Evolutionary conservation across 1,139 yeast species (phyloP), one percentile per base, ranked within the genome.

Genomic region (Saccharomyces pastorianus): DNA sequence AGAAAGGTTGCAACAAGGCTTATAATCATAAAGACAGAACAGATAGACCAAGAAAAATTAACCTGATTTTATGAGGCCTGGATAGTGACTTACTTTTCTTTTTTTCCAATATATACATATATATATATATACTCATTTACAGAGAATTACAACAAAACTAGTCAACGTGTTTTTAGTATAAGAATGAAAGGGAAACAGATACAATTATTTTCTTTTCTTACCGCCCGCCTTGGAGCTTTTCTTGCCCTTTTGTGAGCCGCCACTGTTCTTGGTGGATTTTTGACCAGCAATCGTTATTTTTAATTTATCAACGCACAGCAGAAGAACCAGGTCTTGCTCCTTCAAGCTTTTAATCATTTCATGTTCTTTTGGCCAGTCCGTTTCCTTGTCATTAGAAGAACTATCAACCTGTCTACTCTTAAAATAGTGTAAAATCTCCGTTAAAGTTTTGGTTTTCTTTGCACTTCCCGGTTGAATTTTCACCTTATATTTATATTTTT

Each of bases 361-460:
- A 56, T 83, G 78, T 62, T 85, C 95, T 34, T 73, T 75, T 20
- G 83, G 84, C 96, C 96, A 89, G 55, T 85, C 90, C 58, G 70
- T 59, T 54, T 78, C 81, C 27, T 76, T 71, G 60, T 86, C 93
- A 17, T 70, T 65, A 44, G 72, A 71, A 9, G 73, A 64, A 2
- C 72, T 58, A 60, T 85, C 93, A 26, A 80, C 66, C 57, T 83
- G 81, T 55, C 89, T 75, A 38, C 73, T 74, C 48, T 77, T 72
- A 64, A 90, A 83, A 61, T 78, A 78, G 58, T 81, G 78, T 53
- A 90, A 63, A 1, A 82, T 76, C 57, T 90, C 96, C 56, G 78
- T 78, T 42, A 89, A 76, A 0, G 95, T 84, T 66, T 93, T 93
- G 2, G 97, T 96, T 70, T 91, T 93, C 69, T 95, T 93, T 29